A percentile compares a stretch with the other conserved stretches of the same genome.
phyloP scores from a whole-genome alignment of 768 basidiomycete species.

The Cantharellus cinnabarinus region DNA sequence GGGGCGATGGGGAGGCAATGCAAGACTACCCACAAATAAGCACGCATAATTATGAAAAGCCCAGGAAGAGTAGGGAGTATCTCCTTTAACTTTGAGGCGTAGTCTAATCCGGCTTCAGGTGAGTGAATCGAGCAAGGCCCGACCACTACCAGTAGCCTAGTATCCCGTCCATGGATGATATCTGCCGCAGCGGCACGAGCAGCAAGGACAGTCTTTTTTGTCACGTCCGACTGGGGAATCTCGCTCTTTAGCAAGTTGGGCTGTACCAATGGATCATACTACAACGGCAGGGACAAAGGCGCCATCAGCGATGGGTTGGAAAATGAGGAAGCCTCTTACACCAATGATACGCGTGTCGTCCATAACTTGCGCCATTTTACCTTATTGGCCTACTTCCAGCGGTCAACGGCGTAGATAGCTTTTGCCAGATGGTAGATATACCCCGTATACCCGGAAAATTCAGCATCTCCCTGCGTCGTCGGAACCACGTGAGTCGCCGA shows the following conservation, averaged over 20 bases:
- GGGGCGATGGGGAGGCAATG: neutral
- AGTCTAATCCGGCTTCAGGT: constrained; percentile 63
- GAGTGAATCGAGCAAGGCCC: constrained; percentile 95
- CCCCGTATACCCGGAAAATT: no score
- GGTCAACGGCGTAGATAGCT: no score
- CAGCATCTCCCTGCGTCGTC: no score
- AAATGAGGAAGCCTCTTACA: neutral
- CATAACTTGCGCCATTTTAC: no score
- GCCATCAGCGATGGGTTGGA: no score
- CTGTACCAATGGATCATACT: constrained; percentile 92
- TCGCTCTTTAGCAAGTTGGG: constrained; percentile 82
- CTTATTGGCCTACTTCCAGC: no score
- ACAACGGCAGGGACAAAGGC: neutral
- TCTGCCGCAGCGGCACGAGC: constrained; percentile 63
- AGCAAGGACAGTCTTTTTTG: constrained; percentile 55
- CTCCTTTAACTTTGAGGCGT: constrained; percentile 49
- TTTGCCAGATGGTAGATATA: no score
- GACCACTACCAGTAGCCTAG: constrained; percentile 73
- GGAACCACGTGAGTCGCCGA: no score
- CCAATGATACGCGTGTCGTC: neutral
- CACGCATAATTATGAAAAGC: constrained; percentile 84
- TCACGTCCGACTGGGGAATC: constrained; percentile 40
- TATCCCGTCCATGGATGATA: constrained; percentile 67
- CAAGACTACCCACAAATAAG: constrained; percentile 62
- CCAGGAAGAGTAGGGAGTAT: constrained; percentile 40